phyloP scores from a whole-genome alignment of 177 flowering plant species.

The Vitis hybrid region DNA sequence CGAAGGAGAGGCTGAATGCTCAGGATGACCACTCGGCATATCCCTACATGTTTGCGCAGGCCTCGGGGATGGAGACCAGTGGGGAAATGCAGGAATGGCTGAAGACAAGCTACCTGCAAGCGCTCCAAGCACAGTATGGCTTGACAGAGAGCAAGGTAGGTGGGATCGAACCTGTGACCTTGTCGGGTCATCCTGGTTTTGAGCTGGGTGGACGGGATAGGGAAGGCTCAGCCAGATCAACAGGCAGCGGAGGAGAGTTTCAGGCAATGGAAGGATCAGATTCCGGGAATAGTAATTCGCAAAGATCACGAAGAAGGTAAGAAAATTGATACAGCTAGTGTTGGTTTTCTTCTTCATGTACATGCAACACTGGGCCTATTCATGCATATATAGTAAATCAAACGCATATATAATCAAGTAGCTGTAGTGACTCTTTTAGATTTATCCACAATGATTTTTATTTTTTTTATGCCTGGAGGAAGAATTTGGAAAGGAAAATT shows the following conservation, averaged over 20 bases:
- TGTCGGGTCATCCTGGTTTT: neutral
- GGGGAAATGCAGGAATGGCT: slow-evolving; percentile 29
- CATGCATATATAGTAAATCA: no score
- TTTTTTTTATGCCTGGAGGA: neutral
- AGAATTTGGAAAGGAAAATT: neutral
- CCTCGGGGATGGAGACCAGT: neutral
- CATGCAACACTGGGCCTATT: no score
- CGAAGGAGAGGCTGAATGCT: slow-evolving; percentile 22
- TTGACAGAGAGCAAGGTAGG: no score
- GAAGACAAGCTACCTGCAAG: slow-evolving; percentile 6
- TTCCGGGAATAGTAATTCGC: slow-evolving; percentile 19
- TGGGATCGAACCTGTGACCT: no score
- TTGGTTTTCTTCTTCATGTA: neutral
- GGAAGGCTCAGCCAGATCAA: neutral
- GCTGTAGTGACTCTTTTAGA: no score
- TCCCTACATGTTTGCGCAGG: no score
- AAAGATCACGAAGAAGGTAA: slow-evolving; percentile 29
- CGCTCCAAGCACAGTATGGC: neutral
- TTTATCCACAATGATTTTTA: no score
- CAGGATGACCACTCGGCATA: neutral
- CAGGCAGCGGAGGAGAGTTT: slow-evolving; percentile 9
- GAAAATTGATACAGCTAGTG: neutral
- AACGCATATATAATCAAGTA: no score
- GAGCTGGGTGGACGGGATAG: slow-evolving; percentile 4
- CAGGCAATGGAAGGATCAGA: slow-evolving; percentile 16